A percentile compares a stretch with the other conserved stretches of the same genome.
phyloP scores from a whole-genome alignment of 306 rosid species.

The Chamaecrista fasciculata region DNA sequence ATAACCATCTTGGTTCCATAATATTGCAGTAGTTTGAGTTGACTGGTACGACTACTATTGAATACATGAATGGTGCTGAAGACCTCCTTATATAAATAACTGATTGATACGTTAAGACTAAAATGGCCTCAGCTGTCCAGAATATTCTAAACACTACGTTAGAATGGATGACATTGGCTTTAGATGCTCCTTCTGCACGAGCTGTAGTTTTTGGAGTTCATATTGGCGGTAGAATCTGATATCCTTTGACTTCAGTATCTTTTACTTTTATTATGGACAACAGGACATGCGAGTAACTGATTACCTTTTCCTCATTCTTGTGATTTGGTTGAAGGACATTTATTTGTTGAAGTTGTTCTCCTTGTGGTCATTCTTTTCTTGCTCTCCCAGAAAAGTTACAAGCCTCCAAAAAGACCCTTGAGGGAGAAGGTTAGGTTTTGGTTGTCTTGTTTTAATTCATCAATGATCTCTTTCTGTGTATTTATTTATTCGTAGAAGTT shows the following conservation, averaged over 20 bases:
- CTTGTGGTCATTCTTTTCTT: conserved; percentile 78
- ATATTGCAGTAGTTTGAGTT: conserved; percentile 52
- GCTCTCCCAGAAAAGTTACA: conserved; percentile 96
- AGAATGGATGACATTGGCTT: conserved; percentile 59
- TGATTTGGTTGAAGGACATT: conserved; percentile 66
- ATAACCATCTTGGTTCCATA: neutral
- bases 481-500: neutral
- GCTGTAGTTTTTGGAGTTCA: conserved; percentile 88
- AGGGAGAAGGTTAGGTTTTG: conserved; percentile 70
- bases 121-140: conserved; percentile 51
- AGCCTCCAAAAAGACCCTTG: conserved; percentile 92
- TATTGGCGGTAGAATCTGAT: conserved; percentile 68
- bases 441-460: neutral
- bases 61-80: conserved; percentile 39
- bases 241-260: neutral
- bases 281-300: conserved; percentile 1
- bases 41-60: conserved; percentile 44
- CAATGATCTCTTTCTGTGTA: neutral
- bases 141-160: conserved; percentile 53
- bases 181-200: conserved; percentile 82
- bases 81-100: conserved; percentile 22
- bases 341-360: conserved; percentile 78
- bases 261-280: neutral
- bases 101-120: conserved; percentile 35
- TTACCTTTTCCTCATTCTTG: neutral